Base-by-base conservation (phyloP, 2,329 filamentous ascomycete genomes). In the Paecilomyces dactylethromorphus region DNA sequence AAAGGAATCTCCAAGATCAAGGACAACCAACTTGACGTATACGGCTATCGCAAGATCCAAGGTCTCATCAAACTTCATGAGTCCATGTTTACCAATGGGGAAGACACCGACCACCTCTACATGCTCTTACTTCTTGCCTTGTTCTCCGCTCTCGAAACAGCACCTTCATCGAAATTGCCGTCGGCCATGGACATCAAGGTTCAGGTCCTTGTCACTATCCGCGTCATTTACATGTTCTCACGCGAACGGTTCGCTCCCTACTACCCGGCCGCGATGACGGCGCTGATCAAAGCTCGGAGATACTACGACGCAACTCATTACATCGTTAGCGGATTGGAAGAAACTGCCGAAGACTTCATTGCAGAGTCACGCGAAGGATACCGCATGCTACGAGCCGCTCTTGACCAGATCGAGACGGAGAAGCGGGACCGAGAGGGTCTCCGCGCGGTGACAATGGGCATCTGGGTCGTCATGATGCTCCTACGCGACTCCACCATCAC, bases 11-110 rank as follows among this genome's bases (percentile, higher is more conserved):
- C 63, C 50, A 70, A 71, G 29, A 76, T 78, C 31, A 65, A 63
- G 21, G 66, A 70, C 0, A 68, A 69, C 26, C 67, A 65, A 2
- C 71, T 78, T 61, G 76, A 77, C 56, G 71, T 76, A 21, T 71
- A 72, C 45, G 76, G 74, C 26, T 78, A 77, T 59, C 71, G 75
- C 7, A 77, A 77, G 59, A 62, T 79, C 4, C 76, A 78, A 59
- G 68, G 68, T 3, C 62, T 78, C 15, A 72, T 78, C 61, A 68
- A 73, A 58, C 70, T 69, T 53, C 72, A 76, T 26, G 67, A 73
- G 26, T 64, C 68, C 6, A 68, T 78, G 26, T 71, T 74, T 18
- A 62, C 67, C 21, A 70, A 71, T 45, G 63, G 64, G 21, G 72
- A 74, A 49, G 35, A 45, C 35, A 45, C 35, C 13, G 13, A 45